These are phyloP conservation scores for Vitis hybrid DNA, from an alignment of 177 flowering plant species.

Conservation along the genomic window DNA sequence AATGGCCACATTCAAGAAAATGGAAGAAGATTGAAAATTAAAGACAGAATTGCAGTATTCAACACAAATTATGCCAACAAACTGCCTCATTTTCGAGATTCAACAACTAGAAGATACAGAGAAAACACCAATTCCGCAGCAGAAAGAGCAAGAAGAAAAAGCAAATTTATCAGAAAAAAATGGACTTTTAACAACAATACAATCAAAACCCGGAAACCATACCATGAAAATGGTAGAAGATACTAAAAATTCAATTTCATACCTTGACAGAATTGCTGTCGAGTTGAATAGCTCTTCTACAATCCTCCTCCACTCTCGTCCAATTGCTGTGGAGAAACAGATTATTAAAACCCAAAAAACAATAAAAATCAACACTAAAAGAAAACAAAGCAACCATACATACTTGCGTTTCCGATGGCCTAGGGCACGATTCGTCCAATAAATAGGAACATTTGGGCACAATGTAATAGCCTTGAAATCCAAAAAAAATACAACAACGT, in stretches of 20 bases:
- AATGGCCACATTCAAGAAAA: too few species aligned
- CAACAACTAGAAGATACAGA: too few species aligned
- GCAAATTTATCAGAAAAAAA: too few species aligned
- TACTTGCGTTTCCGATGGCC: slow-evolving; percentile 79
- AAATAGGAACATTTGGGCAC: slow-evolving; percentile 72
- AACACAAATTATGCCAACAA: too few species aligned
- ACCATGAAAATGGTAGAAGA: neutral
- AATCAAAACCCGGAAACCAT: too few species aligned
- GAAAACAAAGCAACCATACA: slow-evolving; percentile 13
- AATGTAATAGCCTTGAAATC: slow-evolving; percentile 61
- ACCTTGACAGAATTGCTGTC: slow-evolving; percentile 70
- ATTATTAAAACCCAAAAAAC: neutral
- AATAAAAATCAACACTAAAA: neutral
- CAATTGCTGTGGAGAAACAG: slow-evolving; percentile 44
- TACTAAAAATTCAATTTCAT: neutral
- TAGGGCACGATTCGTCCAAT: slow-evolving; percentile 86
- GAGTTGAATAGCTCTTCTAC: slow-evolving; percentile 62
- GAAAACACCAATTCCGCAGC: too few species aligned
- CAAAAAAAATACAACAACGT: slow-evolving; percentile 1
- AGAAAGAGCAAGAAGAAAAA: too few species aligned
- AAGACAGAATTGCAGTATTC: too few species aligned
- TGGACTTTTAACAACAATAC: neutral
- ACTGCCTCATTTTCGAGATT: too few species aligned
- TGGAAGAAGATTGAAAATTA: too few species aligned
- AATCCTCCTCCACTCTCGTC: slow-evolving; percentile 68